phyloP scores from a whole-genome alignment of 257 asterid genomes.

The Nemophila menziesii region DNA sequence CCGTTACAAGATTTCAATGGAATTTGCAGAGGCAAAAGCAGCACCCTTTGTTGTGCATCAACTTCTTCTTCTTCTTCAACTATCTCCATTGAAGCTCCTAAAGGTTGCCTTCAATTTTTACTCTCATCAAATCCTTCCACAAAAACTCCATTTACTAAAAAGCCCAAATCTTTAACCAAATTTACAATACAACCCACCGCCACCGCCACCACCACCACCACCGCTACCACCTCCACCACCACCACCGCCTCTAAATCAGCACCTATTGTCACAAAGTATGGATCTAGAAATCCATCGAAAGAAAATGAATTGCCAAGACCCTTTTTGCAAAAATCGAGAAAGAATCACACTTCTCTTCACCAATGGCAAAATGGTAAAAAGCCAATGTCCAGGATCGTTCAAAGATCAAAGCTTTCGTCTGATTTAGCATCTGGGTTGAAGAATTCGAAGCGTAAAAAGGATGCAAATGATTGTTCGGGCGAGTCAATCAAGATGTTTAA shows the following conservation, averaged over 20 bases:
- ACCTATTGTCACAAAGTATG: slow-evolving; percentile 14
- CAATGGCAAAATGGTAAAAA: slow-evolving; percentile 16
- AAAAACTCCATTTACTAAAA: slow-evolving; percentile 13
- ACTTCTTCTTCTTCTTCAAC: slow-evolving; percentile 20
- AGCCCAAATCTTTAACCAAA: slow-evolving; percentile 12
- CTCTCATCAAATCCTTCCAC: slow-evolving; percentile 17
- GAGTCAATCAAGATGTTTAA: slow-evolving; percentile 14
- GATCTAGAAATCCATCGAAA: slow-evolving; percentile 20
- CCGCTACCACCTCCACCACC: too few species aligned
- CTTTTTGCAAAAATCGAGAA: slow-evolving; percentile 20
- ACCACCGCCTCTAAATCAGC: slow-evolving; percentile 14
- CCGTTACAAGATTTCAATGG: slow-evolving; percentile 35
- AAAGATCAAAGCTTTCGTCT: slow-evolving; percentile 24
- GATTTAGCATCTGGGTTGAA: slow-evolving; percentile 12
- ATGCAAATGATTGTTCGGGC: slow-evolving; percentile 22
- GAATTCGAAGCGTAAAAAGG: slow-evolving; percentile 14
- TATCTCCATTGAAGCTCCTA: slow-evolving; percentile 19
- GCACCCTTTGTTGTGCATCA: too few species aligned
- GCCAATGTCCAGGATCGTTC: slow-evolving; percentile 15
- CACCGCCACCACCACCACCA: too few species aligned
- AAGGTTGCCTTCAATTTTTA: slow-evolving; percentile 16
- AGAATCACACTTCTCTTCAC: slow-evolving; percentile 11
- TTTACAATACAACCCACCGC: too few species aligned
- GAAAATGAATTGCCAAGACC: slow-evolving; percentile 27
- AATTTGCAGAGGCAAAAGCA: slow-evolving; percentile 14